Conservation (phyloP, 2,329 filamentous ascomycete species). For the Fusarium palustre region DNA sequence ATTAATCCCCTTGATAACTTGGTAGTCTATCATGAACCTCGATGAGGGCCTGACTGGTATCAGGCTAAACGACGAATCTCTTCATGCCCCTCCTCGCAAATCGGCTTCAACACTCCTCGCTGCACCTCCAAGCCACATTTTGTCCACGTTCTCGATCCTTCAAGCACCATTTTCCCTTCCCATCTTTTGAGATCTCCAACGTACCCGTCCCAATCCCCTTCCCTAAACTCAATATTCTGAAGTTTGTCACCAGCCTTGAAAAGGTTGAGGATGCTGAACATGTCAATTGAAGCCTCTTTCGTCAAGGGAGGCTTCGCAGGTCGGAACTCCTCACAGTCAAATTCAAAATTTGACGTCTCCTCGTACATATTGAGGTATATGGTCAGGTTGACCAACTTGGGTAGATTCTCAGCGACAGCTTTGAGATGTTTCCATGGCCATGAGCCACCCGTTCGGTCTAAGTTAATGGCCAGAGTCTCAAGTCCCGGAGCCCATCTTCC, state of each 20-base stretch:
- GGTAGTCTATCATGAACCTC: too few species aligned
- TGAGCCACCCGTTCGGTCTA: neutral
- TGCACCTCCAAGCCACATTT: neutral
- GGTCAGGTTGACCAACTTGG: neutral
- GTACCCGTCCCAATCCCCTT: neutral
- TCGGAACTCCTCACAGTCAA: fast-evolving
- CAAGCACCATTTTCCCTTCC: too few species aligned
- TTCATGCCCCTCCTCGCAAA: neutral
- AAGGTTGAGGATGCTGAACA: neutral
- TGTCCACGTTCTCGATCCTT: neutral
- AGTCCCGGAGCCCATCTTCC: conserved; percentile 7
- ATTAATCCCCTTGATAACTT: too few species aligned
- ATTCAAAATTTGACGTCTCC: fast-evolving
- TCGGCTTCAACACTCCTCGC: fast-evolving
- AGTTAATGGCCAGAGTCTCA: conserved; percentile 4
- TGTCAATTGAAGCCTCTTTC: neutral
- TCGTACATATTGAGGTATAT: conserved; percentile 10
- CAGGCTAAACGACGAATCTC: too few species aligned
- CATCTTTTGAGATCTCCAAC: fast-evolving
- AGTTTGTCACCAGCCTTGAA: neutral
- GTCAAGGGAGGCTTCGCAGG: neutral
- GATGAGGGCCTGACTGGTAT: too few species aligned
- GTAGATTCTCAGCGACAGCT: neutral
- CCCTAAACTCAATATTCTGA: neutral
- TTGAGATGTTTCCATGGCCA: conserved; percentile 14